phyloP scores from a whole-genome alignment of 305 asterid species.

The Fraxinus sp. region DNA sequence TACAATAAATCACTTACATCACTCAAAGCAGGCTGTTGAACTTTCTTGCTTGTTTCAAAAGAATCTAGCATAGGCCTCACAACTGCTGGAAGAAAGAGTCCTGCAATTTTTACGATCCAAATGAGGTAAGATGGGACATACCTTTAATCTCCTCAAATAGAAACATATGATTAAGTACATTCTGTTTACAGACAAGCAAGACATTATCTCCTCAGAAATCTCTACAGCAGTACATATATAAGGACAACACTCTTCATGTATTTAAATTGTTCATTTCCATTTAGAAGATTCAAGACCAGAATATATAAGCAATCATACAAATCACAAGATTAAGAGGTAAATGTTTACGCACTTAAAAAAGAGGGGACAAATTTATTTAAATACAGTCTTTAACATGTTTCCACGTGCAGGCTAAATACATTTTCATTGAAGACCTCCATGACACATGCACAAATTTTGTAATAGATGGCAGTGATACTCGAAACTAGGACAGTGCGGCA shows the following conservation, averaged over 20 bases:
- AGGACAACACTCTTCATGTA: neutral
- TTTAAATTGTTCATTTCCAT: neutral
- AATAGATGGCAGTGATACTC: neutral
- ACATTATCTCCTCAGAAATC: neutral
- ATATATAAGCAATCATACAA: neutral
- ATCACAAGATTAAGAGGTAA: neutral
- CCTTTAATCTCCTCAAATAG: neutral
- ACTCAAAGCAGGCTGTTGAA: neutral
- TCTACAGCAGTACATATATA: neutral
- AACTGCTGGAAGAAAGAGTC: neutral
- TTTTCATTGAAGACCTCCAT: neutral
- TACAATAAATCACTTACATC: neutral
- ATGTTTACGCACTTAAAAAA: neutral
- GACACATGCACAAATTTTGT: neutral
- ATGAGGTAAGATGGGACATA: neutral
- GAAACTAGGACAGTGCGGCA: neutral
- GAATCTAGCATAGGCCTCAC: neutral
- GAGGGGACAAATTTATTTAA: neutral
- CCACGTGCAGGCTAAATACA: neutral
- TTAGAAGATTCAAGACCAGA: neutral
- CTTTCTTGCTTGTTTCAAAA: neutral
- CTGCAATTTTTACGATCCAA: neutral
- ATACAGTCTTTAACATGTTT: neutral
- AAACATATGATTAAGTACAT: neutral
- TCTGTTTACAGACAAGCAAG: neutral